Conservation (phyloP, 1,139 yeast genomes). For the Yamadazyma conglobata region DNA sequence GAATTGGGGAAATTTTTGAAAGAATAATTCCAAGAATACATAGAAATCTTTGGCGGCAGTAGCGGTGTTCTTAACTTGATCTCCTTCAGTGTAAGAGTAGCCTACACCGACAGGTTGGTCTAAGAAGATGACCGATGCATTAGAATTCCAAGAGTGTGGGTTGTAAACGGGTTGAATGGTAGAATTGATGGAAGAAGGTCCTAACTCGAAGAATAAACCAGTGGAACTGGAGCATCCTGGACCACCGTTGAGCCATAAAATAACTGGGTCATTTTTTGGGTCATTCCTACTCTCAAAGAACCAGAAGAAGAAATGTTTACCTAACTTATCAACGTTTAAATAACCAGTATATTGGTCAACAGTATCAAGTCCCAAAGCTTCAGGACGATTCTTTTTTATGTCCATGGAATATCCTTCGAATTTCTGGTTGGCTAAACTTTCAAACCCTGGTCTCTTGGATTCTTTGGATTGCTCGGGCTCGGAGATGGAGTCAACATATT, state of each 20-base stretch:
- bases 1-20: constrained; percentile 68
- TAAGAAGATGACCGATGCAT: constrained; percentile 85
- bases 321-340: constrained; percentile 51
- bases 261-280: constrained; percentile 78
- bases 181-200: constrained; percentile 71
- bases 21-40: constrained; percentile 72
- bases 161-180: constrained; percentile 69
- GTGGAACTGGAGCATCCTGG: constrained; percentile 90
- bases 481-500: constrained; percentile 15
- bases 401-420: constrained; percentile 39
- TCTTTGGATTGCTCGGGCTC: constrained; percentile 10
- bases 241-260: constrained; percentile 89
- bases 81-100: constrained; percentile 62
- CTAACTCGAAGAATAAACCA: constrained; percentile 88
- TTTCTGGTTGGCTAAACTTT: constrained; percentile 20
- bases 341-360: constrained; percentile 66
- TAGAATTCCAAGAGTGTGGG: constrained; percentile 83
- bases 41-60: constrained; percentile 80
- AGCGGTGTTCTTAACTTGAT: constrained; percentile 55
- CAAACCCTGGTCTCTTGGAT: constrained; percentile 15
- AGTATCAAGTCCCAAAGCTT: constrained; percentile 46
- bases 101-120: constrained; percentile 97
- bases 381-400: constrained; percentile 40
- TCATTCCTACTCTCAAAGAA: constrained; percentile 88
- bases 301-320: constrained; percentile 84